A percentile compares a stretch with the other conserved stretches of the same genome.
Evolutionary conservation across 257 asterid genomes (phyloP).

Genomic region (Gentiana dahurica): DNA sequence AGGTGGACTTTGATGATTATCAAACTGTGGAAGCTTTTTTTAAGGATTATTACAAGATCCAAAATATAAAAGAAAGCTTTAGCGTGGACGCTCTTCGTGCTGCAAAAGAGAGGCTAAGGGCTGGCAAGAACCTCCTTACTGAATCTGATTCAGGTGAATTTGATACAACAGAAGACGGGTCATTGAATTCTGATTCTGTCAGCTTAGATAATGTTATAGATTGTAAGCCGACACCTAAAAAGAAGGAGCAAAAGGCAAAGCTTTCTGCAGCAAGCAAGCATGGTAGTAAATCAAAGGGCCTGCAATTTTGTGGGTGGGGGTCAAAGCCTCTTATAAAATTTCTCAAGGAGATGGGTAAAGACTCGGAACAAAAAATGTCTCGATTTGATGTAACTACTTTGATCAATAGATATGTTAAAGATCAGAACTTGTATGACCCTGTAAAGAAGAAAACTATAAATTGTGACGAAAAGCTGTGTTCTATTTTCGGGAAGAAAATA

Average conservation of each 20-base stretch:
- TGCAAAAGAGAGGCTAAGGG: slow-evolving; percentile 25
- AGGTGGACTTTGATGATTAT: slow-evolving; percentile 51
- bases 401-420: slow-evolving; percentile 36
- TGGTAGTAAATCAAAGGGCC: slow-evolving; percentile 25
- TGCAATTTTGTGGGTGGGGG: slow-evolving; percentile 67
- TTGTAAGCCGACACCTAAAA: slow-evolving; percentile 15
- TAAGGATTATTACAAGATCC: slow-evolving; percentile 56
- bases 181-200: slow-evolving; percentile 31
- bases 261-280: slow-evolving; percentile 12
- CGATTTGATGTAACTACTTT: slow-evolving; percentile 47
- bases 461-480: slow-evolving; percentile 41
- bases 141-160: slow-evolving; percentile 32
- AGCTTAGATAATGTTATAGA: slow-evolving; percentile 15
- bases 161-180: slow-evolving; percentile 31
- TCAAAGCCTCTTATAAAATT: slow-evolving; percentile 58
- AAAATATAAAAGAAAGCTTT: slow-evolving; percentile 36
- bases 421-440: slow-evolving; percentile 41
- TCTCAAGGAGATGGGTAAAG: slow-evolving; percentile 53
- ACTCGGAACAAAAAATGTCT: slow-evolving; percentile 28
- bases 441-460: slow-evolving; percentile 33
- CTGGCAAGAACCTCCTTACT: slow-evolving; percentile 12
- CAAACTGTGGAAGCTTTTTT: slow-evolving; percentile 71
- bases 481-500: slow-evolving; percentile 38
- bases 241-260: slow-evolving; percentile 20
- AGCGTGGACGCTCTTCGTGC: slow-evolving; percentile 26